Percentiles rank a stretch among this genome's conserved stretches.
phyloP scores from a whole-genome alignment of 345 rosid genomes.

The Corchorus olitorius region DNA sequence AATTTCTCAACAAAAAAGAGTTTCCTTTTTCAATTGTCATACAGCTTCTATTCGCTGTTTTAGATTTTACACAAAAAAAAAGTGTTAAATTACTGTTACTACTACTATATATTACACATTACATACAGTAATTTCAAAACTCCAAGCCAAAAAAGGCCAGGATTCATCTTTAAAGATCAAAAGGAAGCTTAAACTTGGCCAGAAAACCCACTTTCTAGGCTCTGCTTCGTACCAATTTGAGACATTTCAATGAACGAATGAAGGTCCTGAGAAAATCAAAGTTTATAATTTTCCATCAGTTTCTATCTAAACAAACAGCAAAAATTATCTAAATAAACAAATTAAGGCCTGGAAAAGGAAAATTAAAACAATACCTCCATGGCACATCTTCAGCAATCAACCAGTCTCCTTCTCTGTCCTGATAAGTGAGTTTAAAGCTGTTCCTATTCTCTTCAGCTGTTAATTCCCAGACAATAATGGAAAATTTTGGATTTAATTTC shows the following conservation, averaged over 20 bases:
- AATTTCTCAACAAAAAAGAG: not conserved
- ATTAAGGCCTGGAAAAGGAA: not conserved
- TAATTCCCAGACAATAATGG: not conserved
- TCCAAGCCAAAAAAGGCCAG: not conserved
- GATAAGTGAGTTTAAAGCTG: constrained; percentile 14
- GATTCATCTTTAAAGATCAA: not conserved
- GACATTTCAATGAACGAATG: constrained; percentile 11
- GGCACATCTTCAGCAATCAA: constrained; percentile 16
- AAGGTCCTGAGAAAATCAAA: constrained; percentile 5
- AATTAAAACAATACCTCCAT: constrained; percentile 2
- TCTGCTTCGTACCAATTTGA: constrained; percentile 1
- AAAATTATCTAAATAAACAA: not conserved
- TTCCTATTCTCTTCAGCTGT: constrained; percentile 6
- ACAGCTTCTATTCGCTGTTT: not conserved
- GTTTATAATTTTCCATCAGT: not conserved
- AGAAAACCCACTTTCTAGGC: not conserved
- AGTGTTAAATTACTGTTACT: constrained; percentile 5
- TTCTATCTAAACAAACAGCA: not conserved
- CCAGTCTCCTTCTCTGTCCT: constrained; percentile 21
- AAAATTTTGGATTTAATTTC: not conserved
- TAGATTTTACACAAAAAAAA: not conserved
- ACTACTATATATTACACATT: not conserved
- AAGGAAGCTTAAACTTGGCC: not conserved
- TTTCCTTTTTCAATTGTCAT: not conserved
- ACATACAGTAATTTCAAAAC: not conserved